Base-by-base conservation (phyloP, 345 rosid species). In the Lenwebbia sp. region DNA sequence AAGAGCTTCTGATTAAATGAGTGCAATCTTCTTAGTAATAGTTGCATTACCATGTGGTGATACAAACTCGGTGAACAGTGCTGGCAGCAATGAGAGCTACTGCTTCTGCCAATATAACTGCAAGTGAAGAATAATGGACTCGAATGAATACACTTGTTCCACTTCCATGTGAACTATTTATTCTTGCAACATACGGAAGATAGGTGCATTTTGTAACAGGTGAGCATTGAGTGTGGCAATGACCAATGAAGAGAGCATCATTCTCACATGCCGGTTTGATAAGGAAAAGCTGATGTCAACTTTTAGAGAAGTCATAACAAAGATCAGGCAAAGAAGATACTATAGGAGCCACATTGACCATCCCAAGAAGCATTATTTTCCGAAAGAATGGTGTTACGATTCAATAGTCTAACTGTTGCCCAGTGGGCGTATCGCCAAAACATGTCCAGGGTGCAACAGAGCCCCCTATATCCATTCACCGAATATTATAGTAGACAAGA, bases 41-140 rank as follows among this genome's bases (percentile, higher is more conserved):
- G 44, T 17, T 30, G 84, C 75, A 91, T 91, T 92, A 94, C 98
- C 98, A 95, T 85, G 96, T 93, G 58, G 99, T 93, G 85, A 96
- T 95, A 90, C 97, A 93, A 88, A 96, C 96, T 41, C 93, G 89
- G 86, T 92, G 96, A 83, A 95, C 96, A 23, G 96, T 96, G 91
- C 94, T 75, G 82, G 99, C 94, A 30, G 94, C 95, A 37, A 94
- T 91, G 30, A 96, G 91, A 86, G 97, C 94, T 86, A 95, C 88
- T 28, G 82, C 92, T 90, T 95, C 96, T 4, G 97, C 97, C 54
- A 92, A 74, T 70, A 93, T 84, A 84, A 96, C 98, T 95, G 94
- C 91, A 88, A 76, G 85, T 30, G 52, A 86, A 83, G 49, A 54
- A 54, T 28, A 55, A 23, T 26, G 53, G 47, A 41, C 47, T 2